Conservation (phyloP, 75 land plant genomes). For the Picea glauca region DNA sequence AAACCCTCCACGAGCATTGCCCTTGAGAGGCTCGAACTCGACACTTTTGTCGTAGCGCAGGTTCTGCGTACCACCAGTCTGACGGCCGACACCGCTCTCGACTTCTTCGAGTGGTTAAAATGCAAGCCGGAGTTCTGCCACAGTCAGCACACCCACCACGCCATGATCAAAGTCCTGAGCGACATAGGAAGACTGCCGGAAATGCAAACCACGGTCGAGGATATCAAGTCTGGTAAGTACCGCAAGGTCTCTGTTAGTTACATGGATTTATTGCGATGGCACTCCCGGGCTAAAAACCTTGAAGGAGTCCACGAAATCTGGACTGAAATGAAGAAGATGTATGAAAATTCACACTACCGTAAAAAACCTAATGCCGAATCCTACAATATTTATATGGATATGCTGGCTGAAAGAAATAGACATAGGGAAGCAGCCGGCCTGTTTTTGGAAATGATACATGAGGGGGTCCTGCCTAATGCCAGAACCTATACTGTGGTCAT, state of each 20-base stretch:
- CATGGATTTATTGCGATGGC: conserved; percentile 52
- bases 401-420: conserved; percentile 28
- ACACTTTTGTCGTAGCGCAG: conserved; percentile 47
- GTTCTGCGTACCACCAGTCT: conserved; percentile 38
- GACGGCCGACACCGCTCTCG: conserved; percentile 35
- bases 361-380: conserved; percentile 24
- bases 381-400: conserved; percentile 51
- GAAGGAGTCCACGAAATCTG: conserved; percentile 21
- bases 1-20: not conserved
- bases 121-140: conserved; percentile 24
- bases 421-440: conserved; percentile 30
- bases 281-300: conserved; percentile 36
- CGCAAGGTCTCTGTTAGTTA: conserved; percentile 18
- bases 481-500: conserved; percentile 60
- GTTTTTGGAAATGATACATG: conserved; percentile 33
- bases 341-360: not conserved
- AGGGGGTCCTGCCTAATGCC: conserved; percentile 51
- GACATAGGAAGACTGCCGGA: conserved; percentile 15
- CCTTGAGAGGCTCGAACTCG: conserved; percentile 11
- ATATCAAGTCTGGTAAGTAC: conserved; percentile 28
- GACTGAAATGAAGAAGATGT: conserved; percentile 16
- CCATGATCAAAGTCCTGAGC: conserved; percentile 46
- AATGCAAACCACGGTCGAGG: conserved; percentile 26
- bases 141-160: conserved; percentile 22
- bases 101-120: conserved; percentile 26